Conservation (phyloP, 176 grass and related monocot genomes). For the Zoysia japonica region DNA sequence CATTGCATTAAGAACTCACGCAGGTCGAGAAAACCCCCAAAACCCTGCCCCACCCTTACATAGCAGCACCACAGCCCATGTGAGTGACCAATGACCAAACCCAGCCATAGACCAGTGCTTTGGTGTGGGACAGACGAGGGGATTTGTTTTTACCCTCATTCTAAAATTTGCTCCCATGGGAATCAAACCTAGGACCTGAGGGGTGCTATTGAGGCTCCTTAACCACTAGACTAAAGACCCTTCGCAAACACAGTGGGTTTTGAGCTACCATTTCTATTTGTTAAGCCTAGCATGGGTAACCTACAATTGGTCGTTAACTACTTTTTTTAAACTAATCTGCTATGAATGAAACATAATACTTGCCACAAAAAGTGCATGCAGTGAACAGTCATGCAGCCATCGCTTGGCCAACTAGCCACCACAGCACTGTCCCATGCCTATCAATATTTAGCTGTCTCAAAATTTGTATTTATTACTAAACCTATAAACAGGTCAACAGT, state of each 20-base stretch:
- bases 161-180: too few species aligned
- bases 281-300: neutral
- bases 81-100: too few species aligned
- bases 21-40: too few species aligned
- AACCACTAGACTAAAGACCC: too few species aligned
- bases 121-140: too few species aligned
- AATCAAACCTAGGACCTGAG: too few species aligned
- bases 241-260: neutral
- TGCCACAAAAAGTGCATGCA: slow-evolving; percentile 4
- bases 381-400: neutral
- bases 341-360: slow-evolving; percentile 11
- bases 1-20: too few species aligned
- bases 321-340: neutral
- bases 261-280: neutral
- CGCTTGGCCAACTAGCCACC: neutral
- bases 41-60: too few species aligned
- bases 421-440: slow-evolving; percentile 17
- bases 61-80: too few species aligned
- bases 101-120: too few species aligned
- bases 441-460: slow-evolving; percentile 16
- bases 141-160: too few species aligned
- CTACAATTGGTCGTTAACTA: neutral
- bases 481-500: slow-evolving; percentile 3
- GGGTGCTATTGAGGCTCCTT: too few species aligned
- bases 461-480: slow-evolving; percentile 5